Evolutionary conservation across 129 eudicot species (phyloP).

Genomic region (Pseudognaphalium luteoalbum): DNA sequence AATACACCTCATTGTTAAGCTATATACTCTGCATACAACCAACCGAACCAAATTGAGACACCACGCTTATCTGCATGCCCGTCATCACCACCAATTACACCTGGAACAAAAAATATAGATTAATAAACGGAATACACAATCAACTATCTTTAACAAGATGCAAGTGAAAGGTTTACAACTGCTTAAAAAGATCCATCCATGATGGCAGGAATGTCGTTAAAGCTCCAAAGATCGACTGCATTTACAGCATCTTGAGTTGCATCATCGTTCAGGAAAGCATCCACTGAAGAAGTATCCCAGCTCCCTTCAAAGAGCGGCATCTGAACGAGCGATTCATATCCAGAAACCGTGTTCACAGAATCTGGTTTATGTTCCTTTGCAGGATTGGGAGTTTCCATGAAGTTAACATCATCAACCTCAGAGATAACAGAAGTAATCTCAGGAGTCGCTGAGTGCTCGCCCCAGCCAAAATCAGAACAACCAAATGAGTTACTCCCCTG

Average conservation of each 20-base stretch:
- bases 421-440: conserved; percentile 78
- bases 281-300: conserved; percentile 68
- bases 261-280: conserved; percentile 63
- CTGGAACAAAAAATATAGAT: conserved; percentile 23
- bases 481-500: conserved; percentile 86
- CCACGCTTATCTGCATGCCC: conserved; percentile 20
- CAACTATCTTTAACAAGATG: background rate
- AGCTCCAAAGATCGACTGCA: conserved; percentile 74
- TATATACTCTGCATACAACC: conserved; percentile 36
- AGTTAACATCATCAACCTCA: conserved; percentile 51
- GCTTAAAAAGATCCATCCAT: conserved; percentile 60
- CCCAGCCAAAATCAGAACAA: conserved; percentile 80
- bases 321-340: conserved; percentile 46
- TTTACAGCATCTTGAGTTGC: conserved; percentile 52
- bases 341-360: conserved; percentile 35
- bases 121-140: background rate
- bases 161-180: conserved; percentile 8
- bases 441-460: conserved; percentile 62
- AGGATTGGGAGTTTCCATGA: conserved; percentile 41
- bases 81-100: conserved; percentile 22
- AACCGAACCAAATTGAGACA: conserved; percentile 25
- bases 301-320: conserved; percentile 65
- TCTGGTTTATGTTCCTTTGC: conserved; percentile 50
- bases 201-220: conserved; percentile 57
- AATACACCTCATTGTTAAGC: conserved; percentile 31